phyloP scores from a whole-genome alignment of 768 basidiomycete genomes.

The Phlebiopsis gigantea region DNA sequence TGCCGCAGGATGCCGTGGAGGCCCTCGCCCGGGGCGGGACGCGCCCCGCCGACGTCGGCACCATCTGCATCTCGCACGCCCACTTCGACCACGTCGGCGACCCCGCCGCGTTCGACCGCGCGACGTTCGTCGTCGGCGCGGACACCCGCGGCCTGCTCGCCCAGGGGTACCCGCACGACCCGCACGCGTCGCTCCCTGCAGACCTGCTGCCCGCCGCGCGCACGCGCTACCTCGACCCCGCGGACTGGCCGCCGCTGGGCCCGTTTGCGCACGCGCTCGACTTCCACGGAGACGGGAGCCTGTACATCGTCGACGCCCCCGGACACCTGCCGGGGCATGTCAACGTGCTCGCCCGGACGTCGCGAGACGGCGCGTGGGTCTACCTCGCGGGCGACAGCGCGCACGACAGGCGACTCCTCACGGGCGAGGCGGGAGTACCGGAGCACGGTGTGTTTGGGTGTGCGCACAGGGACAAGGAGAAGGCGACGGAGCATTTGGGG shows the following conservation, averaged over 20 bases:
- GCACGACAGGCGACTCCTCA: conserved; percentile 48
- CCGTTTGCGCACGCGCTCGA: conserved; percentile 48
- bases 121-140: conserved; percentile 44
- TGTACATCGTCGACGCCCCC: conserved; percentile 53
- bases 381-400: conserved; percentile 51
- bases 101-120: conserved; percentile 37
- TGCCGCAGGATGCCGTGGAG: conserved; percentile 31
- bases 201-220: conserved; percentile 29
- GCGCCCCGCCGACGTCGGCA: conserved; percentile 32
- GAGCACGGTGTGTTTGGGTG: neutral
- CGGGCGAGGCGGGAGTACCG: conserved; percentile 38
- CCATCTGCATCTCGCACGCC: conserved; percentile 43
- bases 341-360: conserved; percentile 50
- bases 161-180: conserved; percentile 38
- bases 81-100: conserved; percentile 56
- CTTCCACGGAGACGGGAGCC: conserved; percentile 51
- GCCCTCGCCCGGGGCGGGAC: conserved; percentile 45
- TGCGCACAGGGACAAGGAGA: neutral
- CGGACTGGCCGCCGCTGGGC: conserved; percentile 38
- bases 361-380: conserved; percentile 48
- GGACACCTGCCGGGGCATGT: conserved; percentile 55
- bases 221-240: conserved; percentile 8
- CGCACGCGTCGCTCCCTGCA: conserved; percentile 30
- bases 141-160: conserved; percentile 31
- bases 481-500: neutral